Base-by-base conservation (phyloP, 116 monocot genomes). In the Zostera marina region DNA sequence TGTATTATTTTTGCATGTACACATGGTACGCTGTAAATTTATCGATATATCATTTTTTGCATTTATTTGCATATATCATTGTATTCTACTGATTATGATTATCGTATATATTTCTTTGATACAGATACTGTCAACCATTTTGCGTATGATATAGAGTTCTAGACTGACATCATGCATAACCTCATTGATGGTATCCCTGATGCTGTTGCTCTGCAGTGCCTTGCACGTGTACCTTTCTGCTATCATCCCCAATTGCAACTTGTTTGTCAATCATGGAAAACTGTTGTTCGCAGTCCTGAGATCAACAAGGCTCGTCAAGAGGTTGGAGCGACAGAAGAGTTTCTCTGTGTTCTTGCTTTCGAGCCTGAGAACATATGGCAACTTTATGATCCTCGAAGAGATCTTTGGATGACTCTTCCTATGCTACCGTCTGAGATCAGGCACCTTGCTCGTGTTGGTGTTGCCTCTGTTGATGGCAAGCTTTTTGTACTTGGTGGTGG, bases 401-500 rank as follows among this genome's bases (percentile, higher is more conserved):
- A 98, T 47, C 44, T 58, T n/a, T 98, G 98, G 98, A 63, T 98
- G 23, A 98, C 98, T 11, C 79, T 98, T 6, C 86, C 98, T 2
- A 40, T 80, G 15, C 72, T 90, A 77, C 98, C 98, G 46, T 83
- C 98, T 20, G 70, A 78, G 24, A 80, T 89, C 22, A 68, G 98
- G 43, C 85, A 98, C 52, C 76, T 98, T 49, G 98, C 98, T 5
- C 85, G 90, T 41, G 90, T 89, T 63, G 98, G 98, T 22, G 75
- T 77, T 38, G 68, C 88, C 54, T 90, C 98, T 11, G 83, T 82
- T 38, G 46, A 61, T 4, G 90, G 98, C 9, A 86, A 90, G 64
- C 83, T 98, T 39, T 98, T 83, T 64, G 90, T 98, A 7, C 76
- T 98, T 22, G 98, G 98, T 41, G 98, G 98, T 46, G 98, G 90